These are phyloP conservation scores for Atkinsonella hypoxylon DNA, from an alignment of 2,329 filamentous ascomycete genomes.

Conservation along the genomic window DNA sequence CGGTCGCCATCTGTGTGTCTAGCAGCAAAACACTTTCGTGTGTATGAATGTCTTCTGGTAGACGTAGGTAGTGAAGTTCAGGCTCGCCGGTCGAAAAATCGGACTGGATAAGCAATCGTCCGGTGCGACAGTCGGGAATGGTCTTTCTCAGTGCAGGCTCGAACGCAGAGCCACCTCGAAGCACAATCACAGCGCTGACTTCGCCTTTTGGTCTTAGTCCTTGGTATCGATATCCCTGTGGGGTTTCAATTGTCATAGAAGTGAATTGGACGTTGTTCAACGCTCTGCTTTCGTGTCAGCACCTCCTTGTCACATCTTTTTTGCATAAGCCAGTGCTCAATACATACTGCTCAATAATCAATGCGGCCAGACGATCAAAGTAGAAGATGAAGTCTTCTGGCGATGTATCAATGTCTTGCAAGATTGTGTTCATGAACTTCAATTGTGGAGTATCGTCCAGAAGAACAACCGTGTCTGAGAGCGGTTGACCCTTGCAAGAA, in stretches of 20 bases:
- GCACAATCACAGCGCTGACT: constrained; percentile 74
- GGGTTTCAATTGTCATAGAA: constrained; percentile 53
- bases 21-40: constrained; percentile 77
- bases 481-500: constrained; percentile 55
- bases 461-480: constrained; percentile 64
- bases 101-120: constrained; percentile 82
- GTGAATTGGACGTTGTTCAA: constrained; percentile 66
- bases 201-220: constrained; percentile 62
- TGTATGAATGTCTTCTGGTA: constrained; percentile 59
- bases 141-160: constrained; percentile 81
- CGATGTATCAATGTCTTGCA: constrained; percentile 66
- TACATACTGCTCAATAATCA: constrained; percentile 66
- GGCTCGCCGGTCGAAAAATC: constrained; percentile 78
- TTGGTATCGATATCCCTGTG: constrained; percentile 54
- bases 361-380: constrained; percentile 77
- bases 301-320: background rate
- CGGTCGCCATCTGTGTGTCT: constrained; percentile 90
- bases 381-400: constrained; percentile 96
- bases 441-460: constrained; percentile 71
- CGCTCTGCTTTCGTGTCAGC: constrained; percentile 37
- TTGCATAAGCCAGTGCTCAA: no score
- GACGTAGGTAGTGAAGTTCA: constrained; percentile 78
- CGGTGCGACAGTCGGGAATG: constrained; percentile 84
- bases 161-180: constrained; percentile 79
- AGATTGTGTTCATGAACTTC: constrained; percentile 77